These are phyloP conservation scores for Jatropha podagrica DNA, from an alignment of 441 rosid species.

Conservation along the genomic window DNA sequence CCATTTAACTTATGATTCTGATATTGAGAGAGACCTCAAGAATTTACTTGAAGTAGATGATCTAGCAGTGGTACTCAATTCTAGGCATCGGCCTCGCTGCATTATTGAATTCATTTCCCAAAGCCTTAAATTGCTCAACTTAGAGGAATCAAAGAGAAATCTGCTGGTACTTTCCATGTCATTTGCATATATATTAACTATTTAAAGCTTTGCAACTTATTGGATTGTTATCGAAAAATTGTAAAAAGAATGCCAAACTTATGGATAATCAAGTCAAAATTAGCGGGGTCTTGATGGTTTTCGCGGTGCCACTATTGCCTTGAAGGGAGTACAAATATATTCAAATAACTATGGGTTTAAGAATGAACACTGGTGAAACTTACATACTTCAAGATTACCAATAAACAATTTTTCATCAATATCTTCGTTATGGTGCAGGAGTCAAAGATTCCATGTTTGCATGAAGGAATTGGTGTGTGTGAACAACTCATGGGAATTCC, in stretches of 20 bases:
- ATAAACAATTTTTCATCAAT: neutral
- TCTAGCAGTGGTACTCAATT: slow-evolving; percentile 59
- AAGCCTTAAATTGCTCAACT: slow-evolving; percentile 53
- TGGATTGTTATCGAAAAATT: neutral
- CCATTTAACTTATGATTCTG: slow-evolving; percentile 76
- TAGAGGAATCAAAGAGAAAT: slow-evolving; percentile 68
- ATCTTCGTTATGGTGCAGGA: slow-evolving; percentile 42
- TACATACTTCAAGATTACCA: neutral
- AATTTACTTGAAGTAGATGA: slow-evolving; percentile 72
- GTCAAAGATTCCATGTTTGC: slow-evolving; percentile 66
- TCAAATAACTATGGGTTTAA: neutral
- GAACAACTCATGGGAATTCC: slow-evolving; percentile 86
- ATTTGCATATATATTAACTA: neutral
- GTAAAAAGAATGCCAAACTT: neutral
- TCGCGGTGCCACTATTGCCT: neutral
- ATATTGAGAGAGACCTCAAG: slow-evolving; percentile 59
- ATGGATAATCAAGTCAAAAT: neutral
- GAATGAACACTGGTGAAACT: neutral
- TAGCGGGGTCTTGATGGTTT: neutral
- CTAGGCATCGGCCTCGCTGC: slow-evolving; percentile 84
- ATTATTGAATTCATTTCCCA: slow-evolving; percentile 81
- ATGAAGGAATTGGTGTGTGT: slow-evolving; percentile 82
- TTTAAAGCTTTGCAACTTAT: neutral
- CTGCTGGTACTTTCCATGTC: slow-evolving; percentile 52
- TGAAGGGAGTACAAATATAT: neutral